Base-by-base conservation (phyloP, 2,329 filamentous ascomycete species). In the Ophiognomonia clavigignenti-juglandacearum region DNA sequence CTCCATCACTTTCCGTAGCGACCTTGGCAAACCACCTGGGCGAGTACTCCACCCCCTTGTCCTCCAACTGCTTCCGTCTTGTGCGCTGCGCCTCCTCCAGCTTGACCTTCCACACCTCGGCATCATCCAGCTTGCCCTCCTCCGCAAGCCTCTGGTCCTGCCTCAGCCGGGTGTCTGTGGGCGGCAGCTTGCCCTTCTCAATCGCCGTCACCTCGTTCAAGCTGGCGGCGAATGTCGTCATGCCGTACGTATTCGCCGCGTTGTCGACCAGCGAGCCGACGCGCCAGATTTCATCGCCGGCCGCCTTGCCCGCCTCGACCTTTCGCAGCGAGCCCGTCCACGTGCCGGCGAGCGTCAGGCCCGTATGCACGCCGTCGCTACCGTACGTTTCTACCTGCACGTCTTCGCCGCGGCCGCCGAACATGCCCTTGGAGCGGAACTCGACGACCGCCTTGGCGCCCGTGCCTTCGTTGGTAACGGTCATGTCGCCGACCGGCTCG, bases 391-490 rank as follows among this genome's bases (percentile, higher is more conserved):
- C 84, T 6, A 92, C 85, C 29, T 78, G 75, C 9, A 97, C 87
- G 52, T 98, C 93, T 65, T 98, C 93, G 52, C 86, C 86, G 47
- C 93, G 83, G 13, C 93, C 93, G 26, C 92, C 91, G 69, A 97
- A 98, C 88, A 98, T 96, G 55, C 93, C 92, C 61, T 93, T 95
- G 46, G 85, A 82, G 63, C 93, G 95, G 71, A 98, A 98, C 48
- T 92, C 90, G 39, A 89, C 82, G n/a, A 85, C 75, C 1, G 90
- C 88, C 62, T 88, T 91, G 55, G 86, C 82, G 7, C 91, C 89
- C 0, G 84, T 89, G 5, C 78, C 85, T 59, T 98, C 93, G 63
- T 92, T 92, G 54, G 80, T 70, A 27, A 98, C 80, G 20, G 84
- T 82, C 88, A 97, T 93, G 39, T 52, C 50, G 38, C 91, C 91